phyloP scores from a whole-genome alignment of 2,329 filamentous ascomycete species.

The Claviceps paspali region DNA sequence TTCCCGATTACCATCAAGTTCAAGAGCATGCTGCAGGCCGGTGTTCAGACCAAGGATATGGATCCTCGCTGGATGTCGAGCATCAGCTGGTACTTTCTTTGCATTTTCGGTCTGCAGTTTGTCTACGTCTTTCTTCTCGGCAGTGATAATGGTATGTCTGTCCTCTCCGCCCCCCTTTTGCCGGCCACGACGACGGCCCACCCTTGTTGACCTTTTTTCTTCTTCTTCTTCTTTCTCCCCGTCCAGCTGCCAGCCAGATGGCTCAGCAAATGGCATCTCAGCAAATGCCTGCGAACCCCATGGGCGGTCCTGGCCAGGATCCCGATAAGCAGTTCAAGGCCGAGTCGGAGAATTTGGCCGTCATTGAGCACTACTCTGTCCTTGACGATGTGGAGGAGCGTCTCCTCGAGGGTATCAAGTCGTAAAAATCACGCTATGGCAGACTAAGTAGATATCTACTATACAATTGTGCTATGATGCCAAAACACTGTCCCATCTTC shows the following conservation, averaged over 20 bases:
- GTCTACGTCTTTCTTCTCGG: conserved; percentile 96
- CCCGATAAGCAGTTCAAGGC: conserved; percentile 87
- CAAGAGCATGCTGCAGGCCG: conserved; percentile 97
- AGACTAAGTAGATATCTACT: conserved; percentile 7
- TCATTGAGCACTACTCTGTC: conserved; percentile 86
- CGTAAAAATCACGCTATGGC: conserved; percentile 17
- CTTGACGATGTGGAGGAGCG: conserved; percentile 78
- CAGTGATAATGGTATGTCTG: conserved; percentile 77
- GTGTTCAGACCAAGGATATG: conserved; percentile 87
- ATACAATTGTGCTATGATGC: conserved; percentile 7
- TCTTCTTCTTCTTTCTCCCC: conserved; percentile 7
- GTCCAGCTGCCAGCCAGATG: conserved; percentile 77
- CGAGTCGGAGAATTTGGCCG: conserved; percentile 90
- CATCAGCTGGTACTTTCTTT: conserved; percentile 97
- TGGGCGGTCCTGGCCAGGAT: conserved; percentile 86
- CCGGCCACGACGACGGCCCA: too few species aligned
- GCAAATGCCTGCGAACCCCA: conserved; percentile 26
- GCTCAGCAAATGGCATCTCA: conserved; percentile 74
- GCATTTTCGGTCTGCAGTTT: conserved; percentile 88
- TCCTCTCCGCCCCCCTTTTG: too few species aligned
- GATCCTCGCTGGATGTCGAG: conserved; percentile 98
- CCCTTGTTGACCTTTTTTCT: too few species aligned
- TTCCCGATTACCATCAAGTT: conserved; percentile 98
- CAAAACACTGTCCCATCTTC: conserved; percentile 1
- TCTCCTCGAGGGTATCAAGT: conserved; percentile 43